A percentile compares a stretch with the other conserved stretches of the same genome.
Evolutionary conservation across 768 basidiomycete genomes (phyloP).

Genomic region (Amanita phalloides): DNA sequence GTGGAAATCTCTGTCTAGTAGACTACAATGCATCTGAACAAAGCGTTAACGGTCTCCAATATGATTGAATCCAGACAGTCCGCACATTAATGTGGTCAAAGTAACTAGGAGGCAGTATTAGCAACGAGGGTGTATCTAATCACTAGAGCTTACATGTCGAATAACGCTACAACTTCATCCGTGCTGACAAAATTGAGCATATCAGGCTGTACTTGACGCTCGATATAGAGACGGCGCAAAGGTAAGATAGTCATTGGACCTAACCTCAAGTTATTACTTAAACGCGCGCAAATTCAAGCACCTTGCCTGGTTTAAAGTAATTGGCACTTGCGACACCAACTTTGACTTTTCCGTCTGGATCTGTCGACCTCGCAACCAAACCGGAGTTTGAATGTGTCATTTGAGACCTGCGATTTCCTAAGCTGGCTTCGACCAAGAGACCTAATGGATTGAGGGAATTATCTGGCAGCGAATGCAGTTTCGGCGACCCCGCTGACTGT

Average conservation of each 20-base stretch:
- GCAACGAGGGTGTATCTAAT: slow-evolving; percentile 6
- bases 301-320: slow-evolving; percentile 85
- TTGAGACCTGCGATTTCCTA: slow-evolving; percentile 61
- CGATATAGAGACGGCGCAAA: slow-evolving; percentile 72
- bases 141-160: slow-evolving; percentile 62
- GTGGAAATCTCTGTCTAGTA: slow-evolving; percentile 84
- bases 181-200: slow-evolving; percentile 83
- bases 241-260: slow-evolving; percentile 87
- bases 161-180: slow-evolving; percentile 86
- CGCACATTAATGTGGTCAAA: slow-evolving; percentile 70
- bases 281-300: background rate
- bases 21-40: slow-evolving; percentile 60
- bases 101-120: slow-evolving; percentile 33
- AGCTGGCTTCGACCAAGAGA: slow-evolving; percentile 81
- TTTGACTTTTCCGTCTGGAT: slow-evolving; percentile 31
- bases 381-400: slow-evolving; percentile 26
- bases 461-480: slow-evolving; percentile 86
- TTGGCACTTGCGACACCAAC: slow-evolving; percentile 77
- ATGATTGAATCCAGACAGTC: slow-evolving; percentile 7
- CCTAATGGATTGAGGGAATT: slow-evolving; percentile 90
- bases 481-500: slow-evolving; percentile 54
- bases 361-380: slow-evolving; percentile 25
- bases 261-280: slow-evolving; percentile 15
- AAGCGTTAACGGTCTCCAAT: slow-evolving; percentile 9
- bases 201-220: slow-evolving; percentile 86